Evolutionary conservation across 371 early-diverging fungal genomes (phyloP), one percentile per base, ranked within the genome.

Genomic region (Mortierella sp.): DNA sequence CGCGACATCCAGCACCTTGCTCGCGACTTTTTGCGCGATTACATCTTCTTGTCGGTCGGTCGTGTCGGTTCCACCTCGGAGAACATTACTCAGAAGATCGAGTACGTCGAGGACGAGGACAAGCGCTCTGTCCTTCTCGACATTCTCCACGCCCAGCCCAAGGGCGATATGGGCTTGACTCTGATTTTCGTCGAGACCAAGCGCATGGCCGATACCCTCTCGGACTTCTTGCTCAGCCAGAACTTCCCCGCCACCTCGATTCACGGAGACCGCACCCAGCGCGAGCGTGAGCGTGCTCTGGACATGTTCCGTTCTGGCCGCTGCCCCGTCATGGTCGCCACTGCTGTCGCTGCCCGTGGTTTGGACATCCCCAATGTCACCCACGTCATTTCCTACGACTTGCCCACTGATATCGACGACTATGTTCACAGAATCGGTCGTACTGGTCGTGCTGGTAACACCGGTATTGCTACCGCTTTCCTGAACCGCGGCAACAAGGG

Each of bases 331-430:
- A 92, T 99, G 91, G 98, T 99, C 13, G 99, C 99, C 43, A 99
- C 99, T 37, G 99, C 99, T 78, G 99, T 99, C 13, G 99, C 99
- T 75, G 98, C 99, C 44, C 96, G 99, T 92, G 99, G 99, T 82
- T 90, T 99, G 43, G 99, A 96, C 89, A 96, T 96, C 72, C 94
- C 95, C 80, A 96, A 96, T 76, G 97, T 97, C 67, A 91, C 95
- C 46, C 97, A 97, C 79, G 97, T 98, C 69, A 92, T 98, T 86
- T 97, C 97, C 89, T 99, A 96, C 87, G 99, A 99, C 82, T 91
- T 99, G 80, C 99, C 99, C 51, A 94, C 93, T 10, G 97, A 98
- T 88, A 94, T 94, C 86, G 96, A 97, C 85, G 98, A 98, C 88
- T 99, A 98, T 89, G 97, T 99, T 75, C 99, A 99, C 90, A 95